These are phyloP conservation scores for Actinidia chinensis DNA, from an alignment of 179 eudicot genomes.

Conservation along the genomic window DNA sequence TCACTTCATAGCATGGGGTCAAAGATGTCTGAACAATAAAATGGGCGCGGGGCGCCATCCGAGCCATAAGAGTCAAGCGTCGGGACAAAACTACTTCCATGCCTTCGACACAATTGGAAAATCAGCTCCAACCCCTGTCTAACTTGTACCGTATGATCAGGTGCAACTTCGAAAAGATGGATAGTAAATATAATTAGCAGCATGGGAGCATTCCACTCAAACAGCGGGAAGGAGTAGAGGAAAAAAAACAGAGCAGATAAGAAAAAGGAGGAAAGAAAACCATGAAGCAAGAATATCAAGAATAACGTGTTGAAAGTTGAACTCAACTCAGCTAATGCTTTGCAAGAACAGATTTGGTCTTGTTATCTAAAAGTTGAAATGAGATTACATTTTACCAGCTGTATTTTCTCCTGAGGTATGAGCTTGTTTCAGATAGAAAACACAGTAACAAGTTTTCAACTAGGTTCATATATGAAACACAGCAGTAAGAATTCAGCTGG, in stretches of 20 bases:
- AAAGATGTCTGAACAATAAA: slow-evolving; percentile 96
- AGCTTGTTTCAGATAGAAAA: not conserved
- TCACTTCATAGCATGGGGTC: slow-evolving; percentile 99
- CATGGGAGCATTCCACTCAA: not conserved
- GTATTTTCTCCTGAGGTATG: too few species aligned
- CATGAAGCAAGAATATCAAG: slow-evolving; percentile 1
- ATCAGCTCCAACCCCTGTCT: slow-evolving; percentile 96
- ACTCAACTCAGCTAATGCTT: not conserved
- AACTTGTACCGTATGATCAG: slow-evolving; percentile 98
- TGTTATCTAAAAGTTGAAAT: not conserved
- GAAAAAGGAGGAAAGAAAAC: not conserved
- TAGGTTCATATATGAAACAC: not conserved
- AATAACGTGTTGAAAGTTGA: not conserved
- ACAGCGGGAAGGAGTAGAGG: not conserved
- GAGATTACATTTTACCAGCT: too few species aligned
- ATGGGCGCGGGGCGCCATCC: slow-evolving; percentile 97
- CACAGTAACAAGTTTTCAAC: not conserved
- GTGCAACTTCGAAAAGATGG: slow-evolving; percentile 61
- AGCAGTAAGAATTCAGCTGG: not conserved
- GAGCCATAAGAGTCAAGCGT: slow-evolving; percentile 97
- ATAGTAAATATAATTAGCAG: not conserved
- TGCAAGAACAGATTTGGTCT: not conserved
- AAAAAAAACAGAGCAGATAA: not conserved
- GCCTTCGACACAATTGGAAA: slow-evolving; percentile 95
- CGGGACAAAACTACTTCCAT: slow-evolving; percentile 99